Evolutionary conservation across 2,329 filamentous ascomycete species (phyloP).

Genomic region (Parascedosporium putredinis): DNA sequence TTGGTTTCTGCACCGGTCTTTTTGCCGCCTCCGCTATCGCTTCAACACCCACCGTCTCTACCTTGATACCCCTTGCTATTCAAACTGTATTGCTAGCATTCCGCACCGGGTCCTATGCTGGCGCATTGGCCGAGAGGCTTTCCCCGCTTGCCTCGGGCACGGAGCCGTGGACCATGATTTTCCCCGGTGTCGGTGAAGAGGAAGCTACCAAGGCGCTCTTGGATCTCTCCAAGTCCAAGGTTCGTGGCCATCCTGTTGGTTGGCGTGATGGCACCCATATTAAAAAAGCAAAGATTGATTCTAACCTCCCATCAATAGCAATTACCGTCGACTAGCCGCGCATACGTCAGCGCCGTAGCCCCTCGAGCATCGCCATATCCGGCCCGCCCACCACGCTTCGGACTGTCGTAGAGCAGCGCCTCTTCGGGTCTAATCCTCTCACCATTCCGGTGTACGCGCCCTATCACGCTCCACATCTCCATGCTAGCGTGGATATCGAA

Average conservation of each 20-base stretch:
- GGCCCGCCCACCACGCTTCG: conserved; percentile 41
- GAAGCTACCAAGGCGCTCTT: conserved; percentile 39
- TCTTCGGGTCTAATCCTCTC: conserved; percentile 29
- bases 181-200: conserved; percentile 43
- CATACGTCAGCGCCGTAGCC: conserved; percentile 44
- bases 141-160: conserved; percentile 30
- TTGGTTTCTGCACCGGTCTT: conserved; percentile 59
- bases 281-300: too few species aligned
- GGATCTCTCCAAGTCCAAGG: conserved; percentile 47
- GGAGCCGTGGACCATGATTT: conserved; percentile 57
- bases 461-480: conserved; percentile 46
- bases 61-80: conserved; percentile 51
- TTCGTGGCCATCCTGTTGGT: conserved; percentile 24
- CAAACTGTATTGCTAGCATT: conserved; percentile 58
- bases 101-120: conserved; percentile 48
- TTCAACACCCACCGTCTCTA: conserved; percentile 49
- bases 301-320: too few species aligned
- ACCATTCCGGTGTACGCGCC: conserved; percentile 42
- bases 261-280: too few species aligned
- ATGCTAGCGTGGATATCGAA: conserved; percentile 31
- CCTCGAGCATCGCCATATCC: conserved; percentile 40
- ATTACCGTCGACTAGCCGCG: conserved; percentile 29
- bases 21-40: conserved; percentile 60
- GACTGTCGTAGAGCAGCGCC: conserved; percentile 27
- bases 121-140: conserved; percentile 36